Conservation (phyloP, 2,329 filamentous ascomycete genomes). For the Aspergillus tubingensis region DNA sequence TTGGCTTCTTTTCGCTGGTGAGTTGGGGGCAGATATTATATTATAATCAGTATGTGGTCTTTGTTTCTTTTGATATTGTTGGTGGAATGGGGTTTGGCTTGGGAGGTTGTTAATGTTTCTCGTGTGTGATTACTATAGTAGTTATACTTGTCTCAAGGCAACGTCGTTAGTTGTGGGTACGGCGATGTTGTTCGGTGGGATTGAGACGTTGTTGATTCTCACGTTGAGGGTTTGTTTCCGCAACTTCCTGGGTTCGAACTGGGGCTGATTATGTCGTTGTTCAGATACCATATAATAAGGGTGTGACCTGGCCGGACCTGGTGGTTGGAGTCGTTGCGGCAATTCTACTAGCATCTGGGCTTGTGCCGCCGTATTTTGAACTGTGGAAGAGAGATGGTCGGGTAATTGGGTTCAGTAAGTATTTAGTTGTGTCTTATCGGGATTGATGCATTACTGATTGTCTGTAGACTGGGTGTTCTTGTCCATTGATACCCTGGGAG, state of each 20-base stretch:
- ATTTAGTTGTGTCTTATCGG: neutral
- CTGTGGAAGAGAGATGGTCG: conserved; percentile 62
- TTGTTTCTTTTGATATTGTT: too few relatives aligned
- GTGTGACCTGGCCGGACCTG: conserved; percentile 56
- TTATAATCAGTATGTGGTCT: conserved; percentile 49
- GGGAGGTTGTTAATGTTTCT: conserved; percentile 8
- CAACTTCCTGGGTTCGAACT: too few relatives aligned
- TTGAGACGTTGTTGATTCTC: conserved; percentile 60
- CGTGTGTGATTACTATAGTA: conserved; percentile 16
- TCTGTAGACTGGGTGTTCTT: conserved; percentile 57
- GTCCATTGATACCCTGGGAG: conserved; percentile 61
- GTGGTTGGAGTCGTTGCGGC: conserved; percentile 61
- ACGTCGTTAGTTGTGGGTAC: conserved; percentile 44
- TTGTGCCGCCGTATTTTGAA: conserved; percentile 64
- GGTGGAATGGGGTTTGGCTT: too few relatives aligned
- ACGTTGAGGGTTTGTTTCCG: conserved; percentile 52
- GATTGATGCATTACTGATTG: neutral
- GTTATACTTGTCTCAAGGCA: conserved; percentile 51
- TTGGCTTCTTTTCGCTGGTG: conserved; percentile 52
- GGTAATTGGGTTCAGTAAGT: conserved; percentile 62
- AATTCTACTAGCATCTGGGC: conserved; percentile 57
- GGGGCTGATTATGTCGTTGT: neutral
- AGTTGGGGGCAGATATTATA: conserved; percentile 56
- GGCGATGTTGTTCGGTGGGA: conserved; percentile 51
- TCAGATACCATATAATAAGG: conserved; percentile 57